phyloP scores from a whole-genome alignment of 129 eudicot genomes.

The Silybum marianum region DNA sequence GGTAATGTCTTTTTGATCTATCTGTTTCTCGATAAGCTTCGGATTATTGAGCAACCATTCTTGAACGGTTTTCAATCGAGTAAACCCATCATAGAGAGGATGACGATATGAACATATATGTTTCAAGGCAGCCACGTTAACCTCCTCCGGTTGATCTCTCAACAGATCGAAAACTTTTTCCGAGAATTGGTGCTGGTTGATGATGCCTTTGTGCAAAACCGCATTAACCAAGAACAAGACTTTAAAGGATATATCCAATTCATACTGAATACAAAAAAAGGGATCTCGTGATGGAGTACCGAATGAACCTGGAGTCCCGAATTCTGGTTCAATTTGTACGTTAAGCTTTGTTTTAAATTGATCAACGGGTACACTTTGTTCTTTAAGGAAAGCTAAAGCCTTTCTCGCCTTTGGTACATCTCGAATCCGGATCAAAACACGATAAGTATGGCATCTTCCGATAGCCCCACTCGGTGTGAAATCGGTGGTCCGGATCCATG shows the following conservation, averaged over 20 bases:
- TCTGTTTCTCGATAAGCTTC: conserved; percentile 42
- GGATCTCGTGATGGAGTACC: conserved; percentile 37
- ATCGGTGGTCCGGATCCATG: conserved; percentile 70
- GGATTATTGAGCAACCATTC: conserved; percentile 58
- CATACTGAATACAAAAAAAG: conserved; percentile 49
- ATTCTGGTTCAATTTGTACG: conserved; percentile 50
- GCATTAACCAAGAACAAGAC: conserved; percentile 57
- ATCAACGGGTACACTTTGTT: conserved; percentile 31
- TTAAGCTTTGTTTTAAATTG: conserved; percentile 5
- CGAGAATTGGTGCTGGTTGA: conserved; percentile 61
- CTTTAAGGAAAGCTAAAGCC: conserved; percentile 44
- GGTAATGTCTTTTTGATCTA: conserved; percentile 41
- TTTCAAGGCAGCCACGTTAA: conserved; percentile 47
- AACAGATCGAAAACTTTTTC: conserved; percentile 43
- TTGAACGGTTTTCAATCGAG: conserved; percentile 36
- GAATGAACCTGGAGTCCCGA: conserved; percentile 30
- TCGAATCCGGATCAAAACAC: conserved; percentile 48
- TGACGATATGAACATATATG: conserved; percentile 49
- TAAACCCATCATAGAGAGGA: conserved; percentile 47
- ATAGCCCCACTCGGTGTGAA: conserved; percentile 59
- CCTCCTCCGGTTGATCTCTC: conserved; percentile 40
- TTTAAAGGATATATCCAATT: conserved; percentile 41
- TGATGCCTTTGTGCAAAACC: conserved; percentile 54
- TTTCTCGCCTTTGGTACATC: conserved; percentile 33
- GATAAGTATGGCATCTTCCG: conserved; percentile 59